Percentiles rank a stretch among this genome's conserved stretches.
phyloP scores from a whole-genome alignment of 2,329 filamentous ascomycete genomes.

The Coleophoma eucalyptorum region DNA sequence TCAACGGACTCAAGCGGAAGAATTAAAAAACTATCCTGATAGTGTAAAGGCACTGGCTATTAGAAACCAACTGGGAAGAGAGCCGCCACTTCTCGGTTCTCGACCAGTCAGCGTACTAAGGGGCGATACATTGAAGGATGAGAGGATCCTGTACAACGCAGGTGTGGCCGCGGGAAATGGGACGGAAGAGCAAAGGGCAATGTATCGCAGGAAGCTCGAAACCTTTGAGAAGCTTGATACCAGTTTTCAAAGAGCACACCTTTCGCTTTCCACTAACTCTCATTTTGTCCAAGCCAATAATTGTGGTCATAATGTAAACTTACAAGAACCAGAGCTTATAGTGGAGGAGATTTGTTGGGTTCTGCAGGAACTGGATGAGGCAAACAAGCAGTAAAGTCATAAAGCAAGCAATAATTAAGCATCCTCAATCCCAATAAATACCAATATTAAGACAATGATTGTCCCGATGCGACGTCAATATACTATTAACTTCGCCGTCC shows the following conservation, averaged over 20 bases:
- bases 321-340: background rate
- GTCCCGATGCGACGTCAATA: too few species aligned
- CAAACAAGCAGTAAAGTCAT: too few species aligned
- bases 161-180: background rate
- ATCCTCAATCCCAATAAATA: too few species aligned
- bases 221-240: background rate
- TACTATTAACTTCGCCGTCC: too few species aligned
- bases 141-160: background rate
- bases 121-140: background rate
- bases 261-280: background rate
- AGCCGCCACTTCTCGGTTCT: background rate
- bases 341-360: constrained; percentile 9
- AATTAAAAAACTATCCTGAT: background rate
- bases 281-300: background rate
- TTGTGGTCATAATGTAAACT: background rate
- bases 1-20: constrained; percentile 3
- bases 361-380: background rate
- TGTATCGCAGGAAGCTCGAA: background rate
- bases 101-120: background rate
- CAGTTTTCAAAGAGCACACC: background rate
- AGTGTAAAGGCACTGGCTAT: constrained; percentile 2
- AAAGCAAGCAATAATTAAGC: too few species aligned
- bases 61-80: background rate
- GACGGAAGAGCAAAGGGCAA: background rate
- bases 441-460: too few species aligned